phyloP scores from a whole-genome alignment of 345 rosid genomes.

The Salix dunnii region DNA sequence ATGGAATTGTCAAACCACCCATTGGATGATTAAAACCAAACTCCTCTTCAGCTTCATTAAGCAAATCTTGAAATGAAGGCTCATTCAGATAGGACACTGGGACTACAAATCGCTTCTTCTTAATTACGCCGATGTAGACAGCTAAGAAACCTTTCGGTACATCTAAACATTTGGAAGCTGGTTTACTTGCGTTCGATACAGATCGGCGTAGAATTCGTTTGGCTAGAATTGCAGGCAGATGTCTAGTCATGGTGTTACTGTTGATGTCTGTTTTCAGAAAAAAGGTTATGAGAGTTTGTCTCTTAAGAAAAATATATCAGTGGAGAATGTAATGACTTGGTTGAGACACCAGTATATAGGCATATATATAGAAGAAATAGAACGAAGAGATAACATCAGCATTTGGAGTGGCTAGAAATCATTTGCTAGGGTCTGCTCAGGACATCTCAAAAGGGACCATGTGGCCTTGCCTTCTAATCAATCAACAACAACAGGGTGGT shows the following conservation, averaged over 20 bases:
- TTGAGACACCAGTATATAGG: background rate
- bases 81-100: constrained; percentile 39
- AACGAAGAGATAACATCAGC: background rate
- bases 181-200: background rate
- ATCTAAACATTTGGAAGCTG: background rate
- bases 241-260: constrained; percentile 5
- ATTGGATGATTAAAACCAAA: constrained; percentile 26
- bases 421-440: background rate
- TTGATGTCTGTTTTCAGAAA: background rate
- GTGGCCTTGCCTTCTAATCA: constrained; percentile 8
- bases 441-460: constrained; percentile 1
- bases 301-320: background rate
- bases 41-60: constrained; percentile 28
- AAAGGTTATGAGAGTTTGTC: background rate
- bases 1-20: constrained; percentile 21
- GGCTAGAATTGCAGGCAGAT: constrained; percentile 6
- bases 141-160: constrained; percentile 33
- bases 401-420: background rate
- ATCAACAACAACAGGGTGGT: background rate
- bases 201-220: background rate
- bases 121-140: constrained; percentile 26
- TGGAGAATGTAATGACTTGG: background rate
- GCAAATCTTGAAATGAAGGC: constrained; percentile 34
- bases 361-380: constrained; percentile 1
- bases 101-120: constrained; percentile 34